Conservation (phyloP, 345 rosid genomes). For the Hibiscus syriacus region DNA sequence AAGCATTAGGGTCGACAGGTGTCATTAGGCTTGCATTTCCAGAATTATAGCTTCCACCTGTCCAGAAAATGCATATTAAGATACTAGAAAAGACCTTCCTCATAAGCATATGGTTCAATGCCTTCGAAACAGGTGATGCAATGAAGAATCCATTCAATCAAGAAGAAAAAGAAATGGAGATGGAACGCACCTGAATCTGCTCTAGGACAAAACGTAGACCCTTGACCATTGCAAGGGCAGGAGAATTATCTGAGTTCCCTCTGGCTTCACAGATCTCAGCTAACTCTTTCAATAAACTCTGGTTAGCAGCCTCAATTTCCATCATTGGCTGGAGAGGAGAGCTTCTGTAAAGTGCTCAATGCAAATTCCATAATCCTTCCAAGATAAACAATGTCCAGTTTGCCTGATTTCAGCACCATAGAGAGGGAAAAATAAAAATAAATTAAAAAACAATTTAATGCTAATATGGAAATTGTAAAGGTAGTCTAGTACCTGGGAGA, state of each 20-base stretch:
- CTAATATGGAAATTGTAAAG: too few species aligned
- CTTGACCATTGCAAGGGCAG: conserved; percentile 55
- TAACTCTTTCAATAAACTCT: conserved; percentile 52
- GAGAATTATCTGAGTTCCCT: too few species aligned
- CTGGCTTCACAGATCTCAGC: conserved; percentile 41
- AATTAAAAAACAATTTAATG: too few species aligned
- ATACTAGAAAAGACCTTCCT: too few species aligned
- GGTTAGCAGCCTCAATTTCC: conserved; percentile 42
- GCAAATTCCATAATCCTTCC: conserved; percentile 60
- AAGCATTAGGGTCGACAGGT: too few species aligned
- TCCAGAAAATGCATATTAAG: background rate
- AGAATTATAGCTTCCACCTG: conserved; percentile 61
- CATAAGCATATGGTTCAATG: too few species aligned
- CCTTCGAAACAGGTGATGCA: too few species aligned
- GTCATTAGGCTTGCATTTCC: conserved; percentile 19
- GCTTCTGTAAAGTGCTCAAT: conserved; percentile 71
- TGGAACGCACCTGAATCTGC: conserved; percentile 66
- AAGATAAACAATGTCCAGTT: conserved; percentile 63
- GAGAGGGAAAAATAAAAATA: background rate
- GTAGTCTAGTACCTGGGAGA: conserved; percentile 49
- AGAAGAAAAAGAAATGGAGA: background rate
- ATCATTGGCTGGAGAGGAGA: conserved; percentile 69
- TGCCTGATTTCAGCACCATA: conserved; percentile 67
- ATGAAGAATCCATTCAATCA: background rate
- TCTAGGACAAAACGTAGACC: conserved; percentile 78